These are phyloP conservation scores for Priceomyces carsonii DNA, from an alignment of 805 yeast genomes.

Conservation along the genomic window DNA sequence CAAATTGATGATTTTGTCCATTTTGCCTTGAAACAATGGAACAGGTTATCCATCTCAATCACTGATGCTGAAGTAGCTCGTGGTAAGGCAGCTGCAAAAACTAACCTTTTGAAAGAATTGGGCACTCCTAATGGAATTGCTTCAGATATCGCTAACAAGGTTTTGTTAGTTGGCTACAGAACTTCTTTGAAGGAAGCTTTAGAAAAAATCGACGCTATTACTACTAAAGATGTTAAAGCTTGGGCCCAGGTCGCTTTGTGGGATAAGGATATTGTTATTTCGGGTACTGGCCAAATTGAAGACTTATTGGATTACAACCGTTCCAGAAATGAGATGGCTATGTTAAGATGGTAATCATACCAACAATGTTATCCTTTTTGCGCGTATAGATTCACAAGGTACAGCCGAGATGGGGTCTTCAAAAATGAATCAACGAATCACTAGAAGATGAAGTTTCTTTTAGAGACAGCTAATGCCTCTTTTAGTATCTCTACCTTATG, in stretches of 20 bases:
- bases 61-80: slow-evolving; percentile 77
- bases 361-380: no score
- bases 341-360: slow-evolving; percentile 64
- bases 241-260: slow-evolving; percentile 79
- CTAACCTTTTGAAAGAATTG: slow-evolving; percentile 54
- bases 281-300: slow-evolving; percentile 87
- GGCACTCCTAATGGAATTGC: slow-evolving; percentile 53
- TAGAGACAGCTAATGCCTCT: no score
- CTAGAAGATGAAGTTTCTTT: no score
- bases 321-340: slow-evolving; percentile 85
- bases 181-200: slow-evolving; percentile 59
- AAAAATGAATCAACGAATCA: no score
- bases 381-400: no score
- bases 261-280: slow-evolving; percentile 81
- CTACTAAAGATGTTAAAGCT: slow-evolving; percentile 57
- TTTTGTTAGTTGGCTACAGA: slow-evolving; percentile 62
- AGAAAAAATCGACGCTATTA: slow-evolving; percentile 62
- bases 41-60: slow-evolving; percentile 74
- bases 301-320: slow-evolving; percentile 80
- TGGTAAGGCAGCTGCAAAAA: slow-evolving; percentile 72
- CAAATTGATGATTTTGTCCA: slow-evolving; percentile 76
- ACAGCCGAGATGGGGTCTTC: no score
- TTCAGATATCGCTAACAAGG: slow-evolving; percentile 57
- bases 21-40: slow-evolving; percentile 84
- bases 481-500: no score